Evolutionary conservation across 352 stramenopile genomes (phyloP), one percentile per base, ranked within the genome.

Genomic region (Globisporangium ultimum): DNA sequence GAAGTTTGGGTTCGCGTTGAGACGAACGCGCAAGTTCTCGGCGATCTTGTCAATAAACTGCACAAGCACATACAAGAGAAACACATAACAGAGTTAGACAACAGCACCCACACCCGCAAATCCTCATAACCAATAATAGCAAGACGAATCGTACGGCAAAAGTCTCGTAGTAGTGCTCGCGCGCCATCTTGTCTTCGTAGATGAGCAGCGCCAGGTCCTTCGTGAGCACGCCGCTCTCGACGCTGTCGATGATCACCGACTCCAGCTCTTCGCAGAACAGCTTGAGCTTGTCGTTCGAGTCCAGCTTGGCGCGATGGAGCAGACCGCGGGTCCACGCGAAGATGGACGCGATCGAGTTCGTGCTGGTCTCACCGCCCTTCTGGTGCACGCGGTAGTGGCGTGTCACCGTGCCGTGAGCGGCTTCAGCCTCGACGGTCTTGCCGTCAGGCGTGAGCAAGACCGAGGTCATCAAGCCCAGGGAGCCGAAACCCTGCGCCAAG

Each of bases 331-430:
- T 95, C 88, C 88, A 97, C 13, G 88, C 88, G 43, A 90, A 97
- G 65, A 97, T 97, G 51, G 68, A 88, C 11, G 88, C 88, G 59
- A 96, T 93, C 38, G 88, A 85, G 79, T 96, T 97, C 20, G 88
- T 97, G 53, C 70, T 89, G 20, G 88, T 97, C 61, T 89, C 70
- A n/a, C 82, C 80, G 34, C 87, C 87, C 73, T 96, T 92, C 67
- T 97, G 85, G 72, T 94, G 78, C 65, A 89, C 76, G 28, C 88
- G 86, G 64, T 84, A 97, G 71, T 97, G 88, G 56, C 88, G 80
- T 48, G 88, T 96, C 38, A 97, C 88, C 14, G 88, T 97, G 60
- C 88, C 88, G 67, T 97, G 88, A 7, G 88, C 88, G 2, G 88
- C 88, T 62, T 97, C 88, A 38, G 88, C 88, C 64, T 96, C 88